phyloP scores from a whole-genome alignment of 495 filamentous ascomycete species.

The Cercophora newfieldiana region DNA sequence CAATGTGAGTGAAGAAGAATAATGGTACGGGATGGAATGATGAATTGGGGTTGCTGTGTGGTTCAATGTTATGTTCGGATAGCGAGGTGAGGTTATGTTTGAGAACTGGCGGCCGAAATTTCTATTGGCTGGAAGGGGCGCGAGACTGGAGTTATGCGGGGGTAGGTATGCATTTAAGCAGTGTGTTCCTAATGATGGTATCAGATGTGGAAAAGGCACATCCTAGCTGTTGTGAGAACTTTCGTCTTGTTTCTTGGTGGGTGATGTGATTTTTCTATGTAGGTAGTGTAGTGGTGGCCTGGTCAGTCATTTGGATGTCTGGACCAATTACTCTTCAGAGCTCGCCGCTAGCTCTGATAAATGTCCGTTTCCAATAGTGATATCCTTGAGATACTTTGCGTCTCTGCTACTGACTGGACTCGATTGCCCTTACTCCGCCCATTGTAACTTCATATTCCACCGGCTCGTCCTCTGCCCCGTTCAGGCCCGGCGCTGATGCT shows the following conservation, averaged over 20 bases:
- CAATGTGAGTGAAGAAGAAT: neutral
- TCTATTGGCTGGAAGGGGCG: neutral
- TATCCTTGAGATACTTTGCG: neutral
- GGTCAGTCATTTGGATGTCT: too few species aligned
- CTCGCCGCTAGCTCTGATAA: neutral
- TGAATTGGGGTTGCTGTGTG: neutral
- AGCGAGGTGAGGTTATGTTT: neutral
- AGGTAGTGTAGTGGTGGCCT: too few species aligned
- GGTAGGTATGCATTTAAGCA: neutral
- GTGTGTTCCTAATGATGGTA: neutral
- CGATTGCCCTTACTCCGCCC: slow-evolving; percentile 49
- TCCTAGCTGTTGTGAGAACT: too few species aligned
- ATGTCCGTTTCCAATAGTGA: neutral
- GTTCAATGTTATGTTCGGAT: neutral
- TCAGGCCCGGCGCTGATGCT: slow-evolving; percentile 42
- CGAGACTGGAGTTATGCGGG: neutral
- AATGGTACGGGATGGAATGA: neutral
- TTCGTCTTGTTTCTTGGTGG: too few species aligned
- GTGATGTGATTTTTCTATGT: too few species aligned
- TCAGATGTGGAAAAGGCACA: too few species aligned
- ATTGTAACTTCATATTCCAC: slow-evolving; percentile 59
- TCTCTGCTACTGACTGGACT: slow-evolving; percentile 12
- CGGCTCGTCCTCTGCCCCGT: slow-evolving; percentile 41
- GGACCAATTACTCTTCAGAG: neutral
- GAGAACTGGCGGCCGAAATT: neutral